These are phyloP conservation scores for Aspergillus unguis DNA, from an alignment of 2,329 filamentous ascomycete species.

Conservation along the genomic window DNA sequence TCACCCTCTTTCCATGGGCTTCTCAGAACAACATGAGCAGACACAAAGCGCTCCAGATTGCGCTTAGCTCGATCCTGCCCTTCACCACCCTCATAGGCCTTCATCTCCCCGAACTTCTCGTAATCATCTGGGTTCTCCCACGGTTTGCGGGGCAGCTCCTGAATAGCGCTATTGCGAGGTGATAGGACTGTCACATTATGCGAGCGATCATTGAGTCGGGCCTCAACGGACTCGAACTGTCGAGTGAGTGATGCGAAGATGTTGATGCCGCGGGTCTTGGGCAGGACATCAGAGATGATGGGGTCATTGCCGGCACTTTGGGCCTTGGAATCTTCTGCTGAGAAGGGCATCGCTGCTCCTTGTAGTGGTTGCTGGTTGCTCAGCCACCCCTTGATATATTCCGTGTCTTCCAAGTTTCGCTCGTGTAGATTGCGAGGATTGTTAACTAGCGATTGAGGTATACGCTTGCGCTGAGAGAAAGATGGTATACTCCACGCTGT, in stretches of 20 bases:
- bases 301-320: conserved; percentile 46
- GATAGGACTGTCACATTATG: conserved; percentile 82
- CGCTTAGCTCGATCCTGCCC: conserved; percentile 72
- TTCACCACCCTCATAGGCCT: conserved; percentile 71
- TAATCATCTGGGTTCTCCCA: conserved; percentile 69
- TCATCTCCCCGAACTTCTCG: conserved; percentile 55
- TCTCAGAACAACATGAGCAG: conserved; percentile 73
- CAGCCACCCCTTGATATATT: conserved; percentile 20
- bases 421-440: conserved; percentile 17
- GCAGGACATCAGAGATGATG: conserved; percentile 80
- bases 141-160: conserved; percentile 74
- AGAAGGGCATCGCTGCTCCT: conserved; percentile 24
- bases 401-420: conserved; percentile 11
- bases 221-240: conserved; percentile 66
- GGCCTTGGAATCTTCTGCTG: conserved; percentile 10
- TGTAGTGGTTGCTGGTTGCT: conserved; percentile 24
- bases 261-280: conserved; percentile 72
- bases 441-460: conserved; percentile 18
- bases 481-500: conserved; percentile 14
- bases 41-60: conserved; percentile 78
- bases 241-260: conserved; percentile 80
- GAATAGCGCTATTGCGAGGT: conserved; percentile 78
- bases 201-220: conserved; percentile 63
- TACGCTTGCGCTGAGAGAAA: conserved; percentile 20
- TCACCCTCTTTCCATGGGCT: conserved; percentile 71